phyloP scores from a whole-genome alignment of 2,329 filamentous ascomycete genomes.

The Didymosphaeria variabile region DNA sequence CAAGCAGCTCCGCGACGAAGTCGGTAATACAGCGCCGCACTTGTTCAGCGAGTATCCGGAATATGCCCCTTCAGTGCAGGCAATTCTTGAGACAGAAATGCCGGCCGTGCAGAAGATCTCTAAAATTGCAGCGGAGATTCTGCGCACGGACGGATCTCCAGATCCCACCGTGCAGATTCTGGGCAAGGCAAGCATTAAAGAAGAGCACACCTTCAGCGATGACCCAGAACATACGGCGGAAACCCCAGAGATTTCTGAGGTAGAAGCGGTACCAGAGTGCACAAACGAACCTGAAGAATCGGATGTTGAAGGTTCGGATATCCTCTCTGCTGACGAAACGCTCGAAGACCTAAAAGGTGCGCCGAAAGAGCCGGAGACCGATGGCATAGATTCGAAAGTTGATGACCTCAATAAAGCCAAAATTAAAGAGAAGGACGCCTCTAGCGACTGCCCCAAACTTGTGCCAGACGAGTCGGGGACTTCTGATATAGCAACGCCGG shows the following conservation, averaged over 20 bases:
- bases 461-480: neutral
- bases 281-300: too few relatives aligned
- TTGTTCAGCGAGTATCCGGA: slow-evolving; percentile 5
- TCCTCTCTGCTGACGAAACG: too few relatives aligned
- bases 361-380: neutral
- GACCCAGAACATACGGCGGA: too few relatives aligned
- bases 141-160: neutral
- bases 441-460: too few relatives aligned
- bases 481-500: neutral
- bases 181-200: neutral
- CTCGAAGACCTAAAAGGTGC: neutral
- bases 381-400: neutral
- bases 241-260: too few relatives aligned
- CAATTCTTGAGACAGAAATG: neutral
- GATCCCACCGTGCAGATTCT: neutral
- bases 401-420: too few relatives aligned
- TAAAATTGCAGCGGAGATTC: neutral
- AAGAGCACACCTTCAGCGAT: neutral
- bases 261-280: too few relatives aligned
- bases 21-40: neutral
- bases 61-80: neutral
- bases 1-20: slow-evolving; percentile 6
- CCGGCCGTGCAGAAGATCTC: neutral
- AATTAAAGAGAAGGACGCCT: too few relatives aligned
- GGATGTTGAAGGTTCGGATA: too few relatives aligned